phyloP scores from a whole-genome alignment of 1,139 yeast genomes.

The Magnusiomyces paraingens region DNA sequence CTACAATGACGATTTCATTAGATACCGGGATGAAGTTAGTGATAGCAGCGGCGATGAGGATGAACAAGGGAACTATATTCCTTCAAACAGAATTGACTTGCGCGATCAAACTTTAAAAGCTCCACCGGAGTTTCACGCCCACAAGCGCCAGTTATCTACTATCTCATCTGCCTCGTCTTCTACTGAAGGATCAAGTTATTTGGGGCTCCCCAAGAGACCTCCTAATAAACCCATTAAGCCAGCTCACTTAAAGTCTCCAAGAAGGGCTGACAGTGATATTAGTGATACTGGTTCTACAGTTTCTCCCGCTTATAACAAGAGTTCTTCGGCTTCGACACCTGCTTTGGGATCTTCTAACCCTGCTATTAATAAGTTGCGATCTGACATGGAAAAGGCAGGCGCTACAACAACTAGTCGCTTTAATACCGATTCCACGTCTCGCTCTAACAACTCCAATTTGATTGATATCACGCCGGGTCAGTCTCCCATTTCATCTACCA shows the following conservation, averaged over 20 bases:
- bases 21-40: slow-evolving; percentile 15
- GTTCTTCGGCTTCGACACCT: slow-evolving; percentile 3
- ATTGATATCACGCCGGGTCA: slow-evolving; percentile 5
- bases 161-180: slow-evolving; percentile 23
- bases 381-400: slow-evolving; percentile 1
- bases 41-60: slow-evolving; percentile 9
- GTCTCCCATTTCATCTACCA: slow-evolving; percentile 3
- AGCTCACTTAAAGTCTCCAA: slow-evolving; percentile 39
- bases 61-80: neutral
- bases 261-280: slow-evolving; percentile 8
- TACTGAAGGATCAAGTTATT: slow-evolving; percentile 4
- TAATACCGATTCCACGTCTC: neutral
- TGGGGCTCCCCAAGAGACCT: slow-evolving; percentile 13
- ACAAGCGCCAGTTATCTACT: slow-evolving; percentile 22
- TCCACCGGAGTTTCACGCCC: slow-evolving; percentile 16
- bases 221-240: slow-evolving; percentile 60
- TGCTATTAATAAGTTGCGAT: neutral
- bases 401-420: slow-evolving; percentile 3
- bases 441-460: neutral
- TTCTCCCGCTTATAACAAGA: neutral
- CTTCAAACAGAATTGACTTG: too few species aligned
- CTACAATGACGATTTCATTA: neutral
- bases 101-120: neutral
- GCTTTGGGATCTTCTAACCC: slow-evolving; percentile 2
- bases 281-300: neutral